Percentiles rank a stretch among this genome's conserved stretches.
Evolutionary conservation across 208 protist genomes (phyloP).

Genomic region (Acanthamoeba quina): DNA sequence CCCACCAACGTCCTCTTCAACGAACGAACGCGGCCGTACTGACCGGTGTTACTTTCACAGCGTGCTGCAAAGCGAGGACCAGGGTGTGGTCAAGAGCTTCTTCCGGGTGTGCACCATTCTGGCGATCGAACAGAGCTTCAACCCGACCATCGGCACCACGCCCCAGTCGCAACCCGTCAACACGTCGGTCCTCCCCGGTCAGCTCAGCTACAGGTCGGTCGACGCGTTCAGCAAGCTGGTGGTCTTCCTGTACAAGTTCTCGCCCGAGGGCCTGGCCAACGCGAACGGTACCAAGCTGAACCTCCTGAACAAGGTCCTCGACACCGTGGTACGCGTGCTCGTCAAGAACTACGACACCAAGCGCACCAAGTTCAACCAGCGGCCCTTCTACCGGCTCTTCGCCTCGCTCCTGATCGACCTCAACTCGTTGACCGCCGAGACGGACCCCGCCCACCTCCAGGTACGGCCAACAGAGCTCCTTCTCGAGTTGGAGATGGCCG

Average conservation of each 20-base stretch:
- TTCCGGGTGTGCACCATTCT: slow-evolving; percentile 92
- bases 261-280: slow-evolving; percentile 52
- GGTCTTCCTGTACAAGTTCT: slow-evolving; percentile 92
- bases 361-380: slow-evolving; percentile 96
- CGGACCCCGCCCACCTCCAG: slow-evolving; percentile 83
- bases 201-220: slow-evolving; percentile 73
- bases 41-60: neutral
- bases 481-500: neutral
- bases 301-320: slow-evolving; percentile 85
- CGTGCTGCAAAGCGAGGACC: slow-evolving; percentile 91
- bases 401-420: slow-evolving; percentile 94
- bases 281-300: slow-evolving; percentile 80
- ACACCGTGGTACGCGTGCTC: slow-evolving; percentile 82
- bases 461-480: neutral
- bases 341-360: slow-evolving; percentile 87
- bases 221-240: slow-evolving; percentile 97
- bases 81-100: slow-evolving; percentile 88
- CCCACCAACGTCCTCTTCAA: neutral
- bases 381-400: slow-evolving; percentile 97
- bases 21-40: too few species aligned
- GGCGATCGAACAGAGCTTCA: slow-evolving; percentile 94
- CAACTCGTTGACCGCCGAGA: slow-evolving; percentile 77
- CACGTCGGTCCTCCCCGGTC: slow-evolving; percentile 11
- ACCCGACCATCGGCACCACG: slow-evolving; percentile 53
- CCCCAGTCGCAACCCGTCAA: slow-evolving; percentile 1